Evolutionary conservation across 2,329 filamentous ascomycete species (phyloP), one percentile per base, ranked within the genome.

Genomic region (Monilinia fructicola): DNA sequence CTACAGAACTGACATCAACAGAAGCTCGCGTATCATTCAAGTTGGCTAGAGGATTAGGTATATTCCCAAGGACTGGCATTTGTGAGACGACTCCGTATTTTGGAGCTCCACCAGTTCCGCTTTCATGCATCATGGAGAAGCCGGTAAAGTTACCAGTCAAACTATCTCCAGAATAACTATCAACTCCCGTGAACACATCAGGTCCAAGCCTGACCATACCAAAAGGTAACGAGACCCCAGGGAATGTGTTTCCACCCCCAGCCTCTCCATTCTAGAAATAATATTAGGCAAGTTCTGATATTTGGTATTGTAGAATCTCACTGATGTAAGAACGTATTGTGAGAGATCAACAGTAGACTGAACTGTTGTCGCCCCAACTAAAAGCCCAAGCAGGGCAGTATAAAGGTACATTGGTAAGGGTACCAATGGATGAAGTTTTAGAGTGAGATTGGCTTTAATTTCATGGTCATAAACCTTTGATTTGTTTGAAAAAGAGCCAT

Each of bases 81-180:
- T 87, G 85, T 0, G 83, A 79, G 38, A 87, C 83, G 2, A 88
- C 85, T 4, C 88, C 88, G 66, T 90, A 90, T 0, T 90, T 90
- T 2, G 88, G 87, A 1, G 86, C 86, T 1, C 88, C 88, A 4
- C 88, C 88, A 0, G 87, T 91, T 7, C 87, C 87, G 68, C 83
- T 85, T 73, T 88, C 86, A 70, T 89, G 87, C 71, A 89, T 84
- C 82, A 88, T 80, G 65, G 83, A 85, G 75, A 88, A 88, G 5
- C 84, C 85, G 0, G 81, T 84, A 70, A 87, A 83, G 40, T 81
- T 80, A 4, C 85, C 84, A 14, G 74, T 74, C 0, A 79, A 71
- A 46, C 78, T 78, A 69, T 83, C 84, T 46, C 84, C 84, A 1
- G 83, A 85, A 71, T 85, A 85, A 46, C 78, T 78, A 69, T 75